Base-by-base conservation (phyloP, 2,329 filamentous ascomycete species). In the Xylariaceae sp. region DNA sequence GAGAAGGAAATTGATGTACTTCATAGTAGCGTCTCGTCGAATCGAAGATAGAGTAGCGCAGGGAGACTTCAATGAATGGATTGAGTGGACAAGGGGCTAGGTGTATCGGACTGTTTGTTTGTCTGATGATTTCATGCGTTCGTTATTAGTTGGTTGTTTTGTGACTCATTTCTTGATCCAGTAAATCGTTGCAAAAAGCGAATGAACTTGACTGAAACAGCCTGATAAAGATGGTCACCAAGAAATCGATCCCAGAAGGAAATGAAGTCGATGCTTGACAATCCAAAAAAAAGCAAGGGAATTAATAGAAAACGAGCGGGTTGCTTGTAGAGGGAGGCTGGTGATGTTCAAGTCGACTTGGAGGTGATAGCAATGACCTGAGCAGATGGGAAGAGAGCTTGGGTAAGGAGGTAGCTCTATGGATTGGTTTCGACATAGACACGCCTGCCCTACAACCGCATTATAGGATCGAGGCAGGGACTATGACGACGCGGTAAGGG, bases 261-360 rank as follows among this genome's bases (percentile, higher is more conserved):
- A 56, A 40, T 61, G 61, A 65, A 64, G 60, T 62, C 43, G 47
- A 63, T 65, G 58, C 55, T 63, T 59, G 61, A 59, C 70, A 86
- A 87, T 63, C 72, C 71, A 61, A 86, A 82, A 74, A 76, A 83
- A 29, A n/a, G 20, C 20, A 41, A n/a, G 21, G n/a, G 29, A 44
- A 29, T 40, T 18, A 32, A 21, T 59, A 57, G 42, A 41, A 52
- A 59, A 51, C 56, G 54, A 59, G 36, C 30, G 54, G 37, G 21
- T 41, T 0, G 24, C 29, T 3, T 20, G 20, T 30, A 43, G 15
- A 35, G 45, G 39, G 39, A 27, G 57, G 52, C 20, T 57, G 57
- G 53, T 18, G 50, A 57, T 57, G 57, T 57, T 57, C 50, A 44
- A 32, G 53, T 59, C 41, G 45, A 46, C 43, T 58, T 40, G 15